Evolutionary conservation across 257 asterid genomes (phyloP).

Genomic region (Primulina eburnea): DNA sequence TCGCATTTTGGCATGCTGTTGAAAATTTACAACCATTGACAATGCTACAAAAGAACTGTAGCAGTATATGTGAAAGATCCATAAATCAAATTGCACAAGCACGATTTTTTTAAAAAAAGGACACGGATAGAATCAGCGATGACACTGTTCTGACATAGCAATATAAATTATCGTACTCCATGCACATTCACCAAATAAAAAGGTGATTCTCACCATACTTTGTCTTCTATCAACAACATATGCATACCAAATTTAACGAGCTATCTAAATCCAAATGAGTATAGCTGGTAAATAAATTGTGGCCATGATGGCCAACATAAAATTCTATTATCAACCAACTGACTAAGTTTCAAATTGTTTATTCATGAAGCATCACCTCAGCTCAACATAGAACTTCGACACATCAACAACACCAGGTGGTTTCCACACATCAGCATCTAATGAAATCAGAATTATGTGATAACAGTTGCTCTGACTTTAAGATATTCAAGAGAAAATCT

Average conservation of each 20-base stretch:
- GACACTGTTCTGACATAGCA: not conserved
- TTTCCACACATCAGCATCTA: not conserved
- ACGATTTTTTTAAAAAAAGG: not conserved
- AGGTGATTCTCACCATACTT: not conserved
- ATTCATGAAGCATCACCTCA: conserved; percentile 6
- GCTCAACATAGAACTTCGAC: conserved; percentile 7
- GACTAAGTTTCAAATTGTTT: not conserved
- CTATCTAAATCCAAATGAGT: not conserved
- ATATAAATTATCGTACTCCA: not conserved
- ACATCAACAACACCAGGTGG: not conserved
- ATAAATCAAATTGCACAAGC: not conserved
- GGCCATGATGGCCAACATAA: not conserved
- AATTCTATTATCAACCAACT: not conserved
- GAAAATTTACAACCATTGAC: conserved; percentile 15
- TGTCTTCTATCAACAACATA: not conserved
- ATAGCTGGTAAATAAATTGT: not conserved
- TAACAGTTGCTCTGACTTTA: conserved; percentile 10
- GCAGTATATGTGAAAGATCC: not conserved
- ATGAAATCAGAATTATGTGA: conserved; percentile 5
- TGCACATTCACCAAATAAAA: not conserved
- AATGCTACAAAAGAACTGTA: conserved; percentile 8
- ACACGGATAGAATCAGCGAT: not conserved
- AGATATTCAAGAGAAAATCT: not conserved
- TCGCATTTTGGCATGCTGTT: not conserved
- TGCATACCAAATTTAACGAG: not conserved